Evolutionary conservation across 768 basidiomycete genomes (phyloP).

Genomic region (Mycena albidolilacea): DNA sequence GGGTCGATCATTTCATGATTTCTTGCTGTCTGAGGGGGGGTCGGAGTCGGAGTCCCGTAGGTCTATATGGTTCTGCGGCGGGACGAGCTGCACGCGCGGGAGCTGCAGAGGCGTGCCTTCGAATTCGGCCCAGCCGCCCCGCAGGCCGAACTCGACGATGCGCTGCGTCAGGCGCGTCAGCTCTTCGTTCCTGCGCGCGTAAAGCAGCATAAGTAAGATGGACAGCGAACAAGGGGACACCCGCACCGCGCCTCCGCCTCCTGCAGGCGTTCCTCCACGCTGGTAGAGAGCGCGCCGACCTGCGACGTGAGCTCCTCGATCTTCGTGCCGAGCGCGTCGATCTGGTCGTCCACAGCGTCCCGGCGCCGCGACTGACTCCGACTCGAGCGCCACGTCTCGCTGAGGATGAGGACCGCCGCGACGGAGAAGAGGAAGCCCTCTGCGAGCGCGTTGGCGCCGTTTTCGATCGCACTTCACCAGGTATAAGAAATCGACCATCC

Average conservation of each 20-base stretch:
- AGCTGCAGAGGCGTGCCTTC: constrained; percentile 70
- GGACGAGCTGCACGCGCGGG: constrained; percentile 56
- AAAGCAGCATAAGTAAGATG: constrained; percentile 1
- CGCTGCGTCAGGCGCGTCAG: constrained; percentile 75
- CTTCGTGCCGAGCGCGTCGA: constrained; percentile 68
- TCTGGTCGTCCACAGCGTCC: constrained; percentile 78
- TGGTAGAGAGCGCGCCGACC: constrained; percentile 56
- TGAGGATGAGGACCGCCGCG: constrained; percentile 79
- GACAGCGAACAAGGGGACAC: constrained; percentile 25
- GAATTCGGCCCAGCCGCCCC: constrained; percentile 76
- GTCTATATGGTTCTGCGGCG: constrained; percentile 34
- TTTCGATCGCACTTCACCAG: constrained; percentile 79
- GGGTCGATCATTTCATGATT: background rate
- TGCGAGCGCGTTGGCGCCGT: constrained; percentile 87
- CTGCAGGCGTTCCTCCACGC: constrained; percentile 60
- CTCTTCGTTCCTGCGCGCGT: constrained; percentile 68
- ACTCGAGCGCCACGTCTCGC: constrained; percentile 83
- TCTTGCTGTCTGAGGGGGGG: background rate
- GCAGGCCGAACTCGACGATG: constrained; percentile 77
- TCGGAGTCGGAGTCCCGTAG: background rate
- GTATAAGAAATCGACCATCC: background rate
- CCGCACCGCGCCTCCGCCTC: constrained; percentile 64
- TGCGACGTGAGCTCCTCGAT: constrained; percentile 62
- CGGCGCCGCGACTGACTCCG: constrained; percentile 79
- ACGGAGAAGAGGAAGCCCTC: constrained; percentile 90